Evolutionary conservation across 1,284 basidiomycete genomes (phyloP).

Genomic region (Marasmius oreades): DNA sequence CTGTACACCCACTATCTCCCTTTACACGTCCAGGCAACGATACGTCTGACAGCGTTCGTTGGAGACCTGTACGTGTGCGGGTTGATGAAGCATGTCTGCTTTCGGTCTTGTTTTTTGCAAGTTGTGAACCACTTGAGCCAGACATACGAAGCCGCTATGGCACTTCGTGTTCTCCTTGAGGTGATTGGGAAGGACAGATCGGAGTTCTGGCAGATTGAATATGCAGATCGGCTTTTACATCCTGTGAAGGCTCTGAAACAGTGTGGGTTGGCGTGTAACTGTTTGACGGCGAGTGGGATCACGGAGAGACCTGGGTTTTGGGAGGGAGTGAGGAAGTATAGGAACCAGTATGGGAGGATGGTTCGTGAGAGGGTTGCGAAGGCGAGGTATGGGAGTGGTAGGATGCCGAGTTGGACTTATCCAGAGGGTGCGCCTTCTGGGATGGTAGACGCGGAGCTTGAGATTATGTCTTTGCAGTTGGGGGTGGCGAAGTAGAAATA

Average conservation of each 20-base stretch:
- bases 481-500: neutral
- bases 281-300: neutral
- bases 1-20: neutral
- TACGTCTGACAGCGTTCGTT: neutral
- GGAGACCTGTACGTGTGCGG: neutral
- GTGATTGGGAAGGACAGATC: neutral
- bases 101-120: neutral
- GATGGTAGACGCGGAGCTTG: neutral
- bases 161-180: neutral
- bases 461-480: neutral
- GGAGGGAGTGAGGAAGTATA: neutral
- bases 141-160: neutral
- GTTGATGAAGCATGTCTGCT: neutral
- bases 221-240: neutral
- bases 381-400: neutral
- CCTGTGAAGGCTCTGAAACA: too few species aligned
- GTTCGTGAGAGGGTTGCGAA: neutral
- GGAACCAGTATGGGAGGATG: neutral
- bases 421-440: neutral
- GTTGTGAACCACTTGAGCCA: neutral
- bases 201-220: neutral
- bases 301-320: neutral
- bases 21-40: neutral
- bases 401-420: too few species aligned
- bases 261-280: neutral